These are phyloP conservation scores for Rosellinia necatrix DNA, from an alignment of 2,329 filamentous ascomycete genomes.

Conservation along the genomic window DNA sequence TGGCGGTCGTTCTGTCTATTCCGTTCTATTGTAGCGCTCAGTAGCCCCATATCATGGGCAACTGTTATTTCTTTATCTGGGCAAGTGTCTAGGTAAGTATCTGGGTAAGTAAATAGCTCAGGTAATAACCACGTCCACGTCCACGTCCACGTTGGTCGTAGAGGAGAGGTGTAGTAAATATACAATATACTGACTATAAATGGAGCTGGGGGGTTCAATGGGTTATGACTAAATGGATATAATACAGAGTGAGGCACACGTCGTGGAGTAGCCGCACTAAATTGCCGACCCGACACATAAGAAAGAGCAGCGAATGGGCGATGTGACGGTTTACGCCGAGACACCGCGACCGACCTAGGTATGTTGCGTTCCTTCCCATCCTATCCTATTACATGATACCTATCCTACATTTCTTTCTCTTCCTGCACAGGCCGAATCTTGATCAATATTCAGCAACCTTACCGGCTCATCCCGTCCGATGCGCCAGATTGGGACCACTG, in stretches of 20 bases:
- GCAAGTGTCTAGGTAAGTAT: too few species aligned
- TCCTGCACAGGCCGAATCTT: neutral
- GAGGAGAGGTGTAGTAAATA: too few species aligned
- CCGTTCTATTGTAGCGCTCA: too few species aligned
- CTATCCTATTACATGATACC: too few species aligned
- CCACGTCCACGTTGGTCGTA: neutral
- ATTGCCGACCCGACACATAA: too few species aligned
- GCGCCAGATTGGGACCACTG: too few species aligned
- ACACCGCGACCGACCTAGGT: neutral
- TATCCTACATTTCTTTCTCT: constrained; percentile 2
- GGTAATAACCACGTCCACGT: too few species aligned
- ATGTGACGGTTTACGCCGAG: neutral
- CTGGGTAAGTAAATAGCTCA: too few species aligned
- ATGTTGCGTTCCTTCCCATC: neutral
- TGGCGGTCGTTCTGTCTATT: too few species aligned
- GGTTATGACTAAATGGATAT: constrained; percentile 13
- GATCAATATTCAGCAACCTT: constrained; percentile 9
- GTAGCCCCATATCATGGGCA: too few species aligned
- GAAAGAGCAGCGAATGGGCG: neutral
- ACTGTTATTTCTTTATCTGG: too few species aligned
- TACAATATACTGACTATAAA: neutral
- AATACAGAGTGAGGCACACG: constrained; percentile 12
- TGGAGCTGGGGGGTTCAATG: constrained; percentile 16
- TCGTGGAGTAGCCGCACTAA: neutral
- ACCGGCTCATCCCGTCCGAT: too few species aligned